Evolutionary conservation across 441 rosid genomes (phyloP).

Genomic region (Euphorbia celastroides): DNA sequence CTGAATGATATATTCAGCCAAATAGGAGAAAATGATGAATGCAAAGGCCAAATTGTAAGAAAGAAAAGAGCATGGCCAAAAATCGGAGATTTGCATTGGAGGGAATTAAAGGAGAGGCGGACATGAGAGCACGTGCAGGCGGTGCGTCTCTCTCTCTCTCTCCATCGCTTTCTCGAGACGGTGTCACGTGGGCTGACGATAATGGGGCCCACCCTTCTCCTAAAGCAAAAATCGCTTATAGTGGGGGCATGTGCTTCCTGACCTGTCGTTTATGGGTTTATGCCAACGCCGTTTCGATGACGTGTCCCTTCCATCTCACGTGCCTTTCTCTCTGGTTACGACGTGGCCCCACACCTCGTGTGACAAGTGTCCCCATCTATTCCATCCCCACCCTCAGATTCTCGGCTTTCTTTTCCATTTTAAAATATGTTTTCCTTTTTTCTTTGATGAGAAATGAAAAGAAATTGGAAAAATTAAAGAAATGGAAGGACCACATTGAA

Average conservation of each 20-base stretch:
- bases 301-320: constrained; percentile 12
- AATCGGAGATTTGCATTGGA: not conserved
- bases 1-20: no score
- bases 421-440: no score
- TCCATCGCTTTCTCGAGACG: constrained; percentile 44
- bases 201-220: constrained; percentile 27
- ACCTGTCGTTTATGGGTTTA: constrained; percentile 43
- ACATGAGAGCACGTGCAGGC: constrained; percentile 44
- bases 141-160: constrained; percentile 29
- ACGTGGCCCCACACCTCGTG: not conserved
- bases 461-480: no score
- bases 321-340: not conserved
- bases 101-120: not conserved
- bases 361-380: constrained; percentile 3
- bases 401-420: no score
- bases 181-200: constrained; percentile 44
- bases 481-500: no score
- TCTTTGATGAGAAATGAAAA: no score
- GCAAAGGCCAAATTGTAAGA: not conserved
- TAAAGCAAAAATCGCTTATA: constrained; percentile 19
- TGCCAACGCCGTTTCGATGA: not conserved
- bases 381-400: not conserved
- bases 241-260: constrained; percentile 49
- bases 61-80: not conserved
- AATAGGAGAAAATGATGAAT: not conserved